Evolutionary conservation across 805 yeast species (phyloP).

Genomic region (Cyberlindnera petersonii): DNA sequence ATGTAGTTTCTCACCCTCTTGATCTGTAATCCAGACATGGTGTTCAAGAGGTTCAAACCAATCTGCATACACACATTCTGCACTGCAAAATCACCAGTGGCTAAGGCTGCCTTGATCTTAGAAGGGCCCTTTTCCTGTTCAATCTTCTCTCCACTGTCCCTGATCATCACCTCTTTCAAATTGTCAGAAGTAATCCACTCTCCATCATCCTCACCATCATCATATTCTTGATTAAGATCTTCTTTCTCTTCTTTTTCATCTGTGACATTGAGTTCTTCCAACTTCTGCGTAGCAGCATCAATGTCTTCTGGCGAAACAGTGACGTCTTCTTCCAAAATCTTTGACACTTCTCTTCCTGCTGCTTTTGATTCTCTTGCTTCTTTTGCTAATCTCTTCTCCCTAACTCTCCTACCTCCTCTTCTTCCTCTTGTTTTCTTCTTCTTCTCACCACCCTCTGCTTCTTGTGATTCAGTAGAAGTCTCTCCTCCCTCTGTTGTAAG

Average conservation of each 20-base stretch:
- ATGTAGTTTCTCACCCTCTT: conserved; percentile 83
- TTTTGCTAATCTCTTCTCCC: conserved; percentile 49
- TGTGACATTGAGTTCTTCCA: conserved; percentile 2
- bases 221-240: conserved; percentile 30
- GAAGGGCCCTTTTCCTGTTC: conserved; percentile 32
- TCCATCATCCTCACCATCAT: conserved; percentile 68
- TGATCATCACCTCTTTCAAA: conserved; percentile 60
- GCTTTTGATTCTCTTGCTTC: conserved; percentile 30
- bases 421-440: conserved; percentile 43
- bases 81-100: conserved; percentile 96
- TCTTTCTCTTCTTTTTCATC: conserved; percentile 1
- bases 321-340: background rate
- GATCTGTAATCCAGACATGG: conserved; percentile 79
- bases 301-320: conserved; percentile 8
- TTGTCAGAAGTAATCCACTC: conserved; percentile 96
- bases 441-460: conserved; percentile 5
- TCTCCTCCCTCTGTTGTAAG: background rate
- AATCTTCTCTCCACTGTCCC: conserved; percentile 63
- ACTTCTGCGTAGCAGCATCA: conserved; percentile 7
- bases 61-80: conserved; percentile 93
- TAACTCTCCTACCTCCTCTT: conserved; percentile 64
- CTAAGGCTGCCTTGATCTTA: conserved; percentile 68
- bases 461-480: background rate
- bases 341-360: conserved; percentile 7
- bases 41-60: conserved; percentile 82